Conservation (phyloP, 1,284 basidiomycete species). For the Pseudozyma thailandica region DNA sequence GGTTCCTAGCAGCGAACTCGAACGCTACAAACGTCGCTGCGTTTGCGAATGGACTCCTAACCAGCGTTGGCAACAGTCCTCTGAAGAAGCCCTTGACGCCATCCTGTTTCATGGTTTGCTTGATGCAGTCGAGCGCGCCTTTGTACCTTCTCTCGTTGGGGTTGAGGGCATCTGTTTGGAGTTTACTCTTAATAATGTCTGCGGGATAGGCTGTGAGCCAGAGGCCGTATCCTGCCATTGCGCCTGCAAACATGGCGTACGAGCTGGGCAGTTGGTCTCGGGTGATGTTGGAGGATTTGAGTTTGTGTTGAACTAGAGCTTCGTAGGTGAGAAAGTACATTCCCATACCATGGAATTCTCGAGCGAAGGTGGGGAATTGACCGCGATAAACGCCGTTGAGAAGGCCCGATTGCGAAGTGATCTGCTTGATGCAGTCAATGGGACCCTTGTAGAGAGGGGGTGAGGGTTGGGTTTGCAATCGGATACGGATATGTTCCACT, state of each 20-base stretch:
- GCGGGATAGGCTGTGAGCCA: constrained; percentile 81
- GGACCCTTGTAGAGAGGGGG: constrained; percentile 69
- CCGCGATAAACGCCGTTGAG: constrained; percentile 84
- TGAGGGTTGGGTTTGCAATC: constrained; percentile 71
- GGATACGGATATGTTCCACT: constrained; percentile 96
- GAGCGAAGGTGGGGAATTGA: constrained; percentile 85
- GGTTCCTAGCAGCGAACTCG: constrained; percentile 51
- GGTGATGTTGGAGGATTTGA: constrained; percentile 60
- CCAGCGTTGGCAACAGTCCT: constrained; percentile 88
- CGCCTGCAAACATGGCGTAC: constrained; percentile 62
- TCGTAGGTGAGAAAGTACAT: constrained; percentile 86
- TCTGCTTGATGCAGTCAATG: constrained; percentile 46
- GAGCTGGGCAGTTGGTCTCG: constrained; percentile 51
- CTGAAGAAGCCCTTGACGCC: constrained; percentile 87
- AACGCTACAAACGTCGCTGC: constrained; percentile 66
- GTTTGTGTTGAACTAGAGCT: constrained; percentile 86
- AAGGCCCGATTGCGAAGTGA: constrained; percentile 4
- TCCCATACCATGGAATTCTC: constrained; percentile 74
- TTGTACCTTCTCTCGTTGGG: constrained; percentile 75
- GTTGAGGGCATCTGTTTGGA: constrained; percentile 84
- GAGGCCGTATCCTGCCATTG: constrained; percentile 51
- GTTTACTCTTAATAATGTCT: constrained; percentile 92
- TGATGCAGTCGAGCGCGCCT: constrained; percentile 82
- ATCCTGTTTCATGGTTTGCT: constrained; percentile 82
- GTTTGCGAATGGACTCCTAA: constrained; percentile 72